These are phyloP conservation scores for Rhodomyrtus psidioides DNA, from an alignment of 441 rosid genomes.

Conservation along the genomic window DNA sequence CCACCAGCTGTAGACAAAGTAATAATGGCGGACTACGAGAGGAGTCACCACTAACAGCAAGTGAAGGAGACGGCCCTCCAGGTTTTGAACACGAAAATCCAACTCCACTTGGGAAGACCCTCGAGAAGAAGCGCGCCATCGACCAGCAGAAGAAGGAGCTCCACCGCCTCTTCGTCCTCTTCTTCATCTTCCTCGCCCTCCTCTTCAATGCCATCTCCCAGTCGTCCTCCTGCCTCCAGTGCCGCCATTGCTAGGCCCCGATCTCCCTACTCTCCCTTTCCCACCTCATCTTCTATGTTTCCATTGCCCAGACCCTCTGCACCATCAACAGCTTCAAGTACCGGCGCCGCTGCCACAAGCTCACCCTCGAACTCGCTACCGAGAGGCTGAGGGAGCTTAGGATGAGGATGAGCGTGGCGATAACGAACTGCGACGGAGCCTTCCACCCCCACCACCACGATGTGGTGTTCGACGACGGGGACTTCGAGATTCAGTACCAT, in stretches of 20 bases:
- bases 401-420: slow-evolving; percentile 21
- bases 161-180: slow-evolving; percentile 74
- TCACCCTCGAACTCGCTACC: slow-evolving; percentile 85
- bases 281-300: slow-evolving; percentile 87
- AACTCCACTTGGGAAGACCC: slow-evolving; percentile 96
- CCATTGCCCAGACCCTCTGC: slow-evolving; percentile 82
- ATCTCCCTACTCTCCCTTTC: slow-evolving; percentile 67
- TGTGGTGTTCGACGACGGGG: no score
- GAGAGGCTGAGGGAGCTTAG: slow-evolving; percentile 78
- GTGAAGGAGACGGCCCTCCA: slow-evolving; percentile 77
- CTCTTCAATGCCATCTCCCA: slow-evolving; percentile 51
- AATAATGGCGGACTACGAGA: slow-evolving; percentile 72
- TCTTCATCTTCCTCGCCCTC: slow-evolving; percentile 70
- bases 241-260: slow-evolving; percentile 92
- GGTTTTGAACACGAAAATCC: slow-evolving; percentile 87
- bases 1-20: background rate
- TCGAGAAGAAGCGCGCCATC: slow-evolving; percentile 83
- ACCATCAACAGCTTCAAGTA: slow-evolving; percentile 95
- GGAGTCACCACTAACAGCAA: slow-evolving; percentile 17
- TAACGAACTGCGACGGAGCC: background rate
- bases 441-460: background rate
- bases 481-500: no score
- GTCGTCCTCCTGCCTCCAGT: slow-evolving; percentile 51
- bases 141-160: slow-evolving; percentile 94
- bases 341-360: slow-evolving; percentile 92